Conservation (phyloP, 2,329 filamentous ascomycete species). For the Fusarium tuaranense region DNA sequence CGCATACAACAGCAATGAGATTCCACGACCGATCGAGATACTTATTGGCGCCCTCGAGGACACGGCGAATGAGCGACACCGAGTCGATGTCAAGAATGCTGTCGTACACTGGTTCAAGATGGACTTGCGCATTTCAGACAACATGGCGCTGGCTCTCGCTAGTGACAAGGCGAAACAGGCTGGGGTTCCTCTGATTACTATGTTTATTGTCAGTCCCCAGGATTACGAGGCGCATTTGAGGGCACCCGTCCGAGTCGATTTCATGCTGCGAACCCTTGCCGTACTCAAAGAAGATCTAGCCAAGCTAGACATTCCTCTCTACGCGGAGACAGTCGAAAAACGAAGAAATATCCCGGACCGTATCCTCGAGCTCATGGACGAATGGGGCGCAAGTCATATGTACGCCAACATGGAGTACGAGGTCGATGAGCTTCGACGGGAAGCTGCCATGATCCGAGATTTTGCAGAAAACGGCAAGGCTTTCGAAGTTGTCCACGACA, state of each 20-base stretch:
- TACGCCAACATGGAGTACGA: constrained; percentile 92
- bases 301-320: constrained; percentile 80
- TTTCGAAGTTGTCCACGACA: constrained; percentile 82
- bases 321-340: constrained; percentile 77
- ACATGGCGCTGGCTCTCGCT: constrained; percentile 76
- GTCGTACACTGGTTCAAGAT: constrained; percentile 94
- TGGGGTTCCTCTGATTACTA: constrained; percentile 77
- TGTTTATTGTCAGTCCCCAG: constrained; percentile 86
- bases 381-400: constrained; percentile 81
- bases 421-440: constrained; percentile 86
- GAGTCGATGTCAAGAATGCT: constrained; percentile 66
- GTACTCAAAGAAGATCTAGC: constrained; percentile 75
- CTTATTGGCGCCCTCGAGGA: constrained; percentile 71
- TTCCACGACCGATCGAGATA: constrained; percentile 79
- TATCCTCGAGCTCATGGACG: constrained; percentile 73
- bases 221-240: constrained; percentile 86
- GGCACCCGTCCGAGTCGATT: constrained; percentile 80
- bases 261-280: constrained; percentile 78
- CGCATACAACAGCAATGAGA: constrained; percentile 76
- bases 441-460: constrained; percentile 72
- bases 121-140: constrained; percentile 81
- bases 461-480: constrained; percentile 73
- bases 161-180: constrained; percentile 72
- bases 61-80: constrained; percentile 66
- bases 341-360: constrained; percentile 71